Evolutionary conservation across 768 basidiomycete species (phyloP), one percentile per base, ranked within the genome.

Genomic region (Psilocybe subaeruginosa): DNA sequence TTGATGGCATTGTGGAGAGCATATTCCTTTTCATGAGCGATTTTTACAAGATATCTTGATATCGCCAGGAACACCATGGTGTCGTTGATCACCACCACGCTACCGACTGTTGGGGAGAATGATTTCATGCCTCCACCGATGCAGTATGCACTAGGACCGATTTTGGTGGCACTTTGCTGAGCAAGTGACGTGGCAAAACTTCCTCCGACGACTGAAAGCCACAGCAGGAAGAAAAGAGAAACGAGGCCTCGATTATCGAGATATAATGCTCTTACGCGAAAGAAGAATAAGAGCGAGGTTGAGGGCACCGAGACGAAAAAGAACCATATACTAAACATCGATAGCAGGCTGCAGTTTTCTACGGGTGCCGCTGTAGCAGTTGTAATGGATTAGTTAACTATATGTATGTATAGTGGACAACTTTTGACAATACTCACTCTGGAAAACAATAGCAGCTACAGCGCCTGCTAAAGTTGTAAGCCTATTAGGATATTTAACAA

Each of bases 251-350:
- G 60, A 8, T 67, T 63, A 16, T 64, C 58, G 7, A 54, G 43
- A 29, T 61, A 73, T 3, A 73, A 50, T 1, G 72, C 67, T 3
- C 53, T 60, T 6, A 70, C 64, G 4, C 72, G 72, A 35, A 67
- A 64, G 60, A 70, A 67, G 58, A 73, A 72, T 12, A 73, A 67
- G 31, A 70, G 65, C 12, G 69, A 55, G 4, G 60, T 61, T 8
- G 50, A 52, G 0, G 69, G 58, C 1, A 64, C 50, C 1, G 67
- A 37, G 27, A 63, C 43, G 23, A 52, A 29, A 8, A 54, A 56
- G n/a, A 54, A 47, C 19, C 47, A 47, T 27, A 23, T 30, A 8
- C n/a, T 35, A 11, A 31, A 7, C 33, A 35, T n/a, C 5, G 51
- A 53, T 8, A 53, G 11, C 17, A 16, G 8, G 4, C 5, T 14